phyloP scores from a whole-genome alignment of 345 rosid genomes.

The Ricinus communis region DNA sequence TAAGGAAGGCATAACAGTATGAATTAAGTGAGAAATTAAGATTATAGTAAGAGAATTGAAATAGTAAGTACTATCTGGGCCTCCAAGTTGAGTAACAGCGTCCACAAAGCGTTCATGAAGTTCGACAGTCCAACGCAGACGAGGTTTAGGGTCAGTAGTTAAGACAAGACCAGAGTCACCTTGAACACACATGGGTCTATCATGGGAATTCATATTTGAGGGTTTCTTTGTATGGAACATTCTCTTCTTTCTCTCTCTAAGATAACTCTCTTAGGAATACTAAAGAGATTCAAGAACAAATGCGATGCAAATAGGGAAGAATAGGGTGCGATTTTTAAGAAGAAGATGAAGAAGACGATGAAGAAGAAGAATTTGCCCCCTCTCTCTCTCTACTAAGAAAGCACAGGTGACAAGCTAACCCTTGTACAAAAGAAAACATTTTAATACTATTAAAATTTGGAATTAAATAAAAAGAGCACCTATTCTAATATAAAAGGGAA shows the following conservation, averaged over 20 bases:
- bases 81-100: slow-evolving; percentile 98
- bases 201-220: slow-evolving; percentile 89
- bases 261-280: slow-evolving; percentile 16
- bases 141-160: slow-evolving; percentile 99
- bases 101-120: slow-evolving; percentile 99
- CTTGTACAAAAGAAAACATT: slow-evolving; percentile 16
- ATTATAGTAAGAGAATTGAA: not conserved
- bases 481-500: slow-evolving; percentile 10
- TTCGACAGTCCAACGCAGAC: slow-evolving; percentile 99
- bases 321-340: slow-evolving; percentile 87
- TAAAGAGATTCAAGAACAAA: slow-evolving; percentile 80
- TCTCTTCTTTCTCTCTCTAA: slow-evolving; percentile 32
- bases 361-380: not conserved
- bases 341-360: slow-evolving; percentile 24
- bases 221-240: slow-evolving; percentile 98
- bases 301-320: slow-evolving; percentile 83
- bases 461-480: slow-evolving; percentile 11
- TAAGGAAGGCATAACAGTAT: not conserved
- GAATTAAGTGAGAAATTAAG: not conserved
- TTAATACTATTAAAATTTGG: not conserved
- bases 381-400: slow-evolving; percentile 21
- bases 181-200: slow-evolving; percentile 91
- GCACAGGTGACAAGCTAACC: slow-evolving; percentile 26
- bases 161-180: slow-evolving; percentile 99
- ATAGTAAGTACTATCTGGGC: slow-evolving; percentile 84